Evolutionary conservation across 2,329 filamentous ascomycete genomes (phyloP).

Genomic region (Penicillium glabrum): DNA sequence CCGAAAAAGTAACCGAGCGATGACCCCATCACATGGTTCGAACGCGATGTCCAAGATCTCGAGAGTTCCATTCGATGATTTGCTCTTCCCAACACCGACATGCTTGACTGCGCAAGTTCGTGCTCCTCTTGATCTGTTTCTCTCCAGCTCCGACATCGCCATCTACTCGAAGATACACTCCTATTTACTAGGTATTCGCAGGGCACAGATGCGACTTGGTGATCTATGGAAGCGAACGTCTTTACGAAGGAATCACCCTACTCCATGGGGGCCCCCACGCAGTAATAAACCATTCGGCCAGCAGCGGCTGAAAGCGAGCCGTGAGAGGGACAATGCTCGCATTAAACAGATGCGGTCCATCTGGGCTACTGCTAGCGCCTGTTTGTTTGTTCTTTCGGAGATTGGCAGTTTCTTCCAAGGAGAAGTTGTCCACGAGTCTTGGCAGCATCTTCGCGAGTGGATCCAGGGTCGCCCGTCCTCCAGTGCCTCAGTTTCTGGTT

Average conservation of each 20-base stretch:
- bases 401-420: constrained; percentile 86
- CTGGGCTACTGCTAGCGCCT: constrained; percentile 87
- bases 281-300: constrained; percentile 63
- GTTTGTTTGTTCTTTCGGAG: constrained; percentile 86
- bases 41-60: constrained; percentile 39
- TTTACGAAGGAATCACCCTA: constrained; percentile 73
- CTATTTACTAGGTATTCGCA: constrained; percentile 81
- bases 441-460: constrained; percentile 78
- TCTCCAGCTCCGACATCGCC: constrained; percentile 72
- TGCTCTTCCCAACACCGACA: constrained; percentile 77
- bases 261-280: constrained; percentile 64
- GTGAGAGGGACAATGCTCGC: constrained; percentile 64
- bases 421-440: constrained; percentile 79
- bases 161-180: constrained; percentile 83
- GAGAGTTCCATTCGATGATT: constrained; percentile 64
- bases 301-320: constrained; percentile 60
- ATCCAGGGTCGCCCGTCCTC: constrained; percentile 51
- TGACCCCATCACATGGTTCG: constrained; percentile 20
- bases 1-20: constrained; percentile 32
- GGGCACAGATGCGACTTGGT: constrained; percentile 80
- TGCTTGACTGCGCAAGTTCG: constrained; percentile 69
- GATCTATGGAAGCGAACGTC: constrained; percentile 83
- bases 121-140: constrained; percentile 84
- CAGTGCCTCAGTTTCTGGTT: constrained; percentile 27
- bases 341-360: constrained; percentile 71